Percentiles rank a stretch among this genome's conserved stretches.
These are phyloP conservation scores for Exsudoporus frostii DNA, from an alignment of 768 basidiomycete genomes.

Conservation along the genomic window DNA sequence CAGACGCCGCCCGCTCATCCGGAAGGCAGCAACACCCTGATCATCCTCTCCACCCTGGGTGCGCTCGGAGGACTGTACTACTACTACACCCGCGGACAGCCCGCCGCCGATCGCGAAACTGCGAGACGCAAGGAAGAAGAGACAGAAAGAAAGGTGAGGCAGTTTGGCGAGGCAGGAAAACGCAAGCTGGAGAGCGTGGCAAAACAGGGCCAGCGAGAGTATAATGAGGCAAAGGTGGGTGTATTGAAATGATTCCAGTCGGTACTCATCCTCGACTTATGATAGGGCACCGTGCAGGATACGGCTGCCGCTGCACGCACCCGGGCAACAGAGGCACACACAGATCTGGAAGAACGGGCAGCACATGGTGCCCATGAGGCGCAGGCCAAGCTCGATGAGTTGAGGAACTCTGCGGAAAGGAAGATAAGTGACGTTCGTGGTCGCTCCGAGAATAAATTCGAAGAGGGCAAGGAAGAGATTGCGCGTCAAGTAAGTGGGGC, in stretches of 20 bases:
- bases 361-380: conserved; percentile 24
- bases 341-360: conserved; percentile 26
- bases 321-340: conserved; percentile 21
- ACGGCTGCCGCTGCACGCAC: conserved; percentile 7
- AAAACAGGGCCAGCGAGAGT: conserved; percentile 32
- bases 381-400: conserved; percentile 22
- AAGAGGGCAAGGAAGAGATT: conserved; percentile 30
- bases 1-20: neutral
- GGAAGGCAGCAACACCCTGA: conserved; percentile 25
- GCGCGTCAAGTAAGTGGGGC: conserved; percentile 22
- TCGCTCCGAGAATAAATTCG: conserved; percentile 25
- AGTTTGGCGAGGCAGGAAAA: conserved; percentile 30
- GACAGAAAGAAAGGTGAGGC: conserved; percentile 26
- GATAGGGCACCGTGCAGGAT: conserved; percentile 24
- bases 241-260: neutral
- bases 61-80: conserved; percentile 37
- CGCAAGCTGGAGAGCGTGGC: conserved; percentile 25
- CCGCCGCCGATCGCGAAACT: conserved; percentile 18
- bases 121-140: conserved; percentile 35
- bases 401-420: conserved; percentile 26
- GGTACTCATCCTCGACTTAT: neutral
- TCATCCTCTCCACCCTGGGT: conserved; percentile 31
- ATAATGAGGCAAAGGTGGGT: conserved; percentile 35
- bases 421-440: conserved; percentile 25
- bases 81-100: conserved; percentile 32